These are phyloP conservation scores for Pseudogymnoascus verrucosus DNA, from an alignment of 2,329 filamentous ascomycete genomes.

Conservation along the genomic window DNA sequence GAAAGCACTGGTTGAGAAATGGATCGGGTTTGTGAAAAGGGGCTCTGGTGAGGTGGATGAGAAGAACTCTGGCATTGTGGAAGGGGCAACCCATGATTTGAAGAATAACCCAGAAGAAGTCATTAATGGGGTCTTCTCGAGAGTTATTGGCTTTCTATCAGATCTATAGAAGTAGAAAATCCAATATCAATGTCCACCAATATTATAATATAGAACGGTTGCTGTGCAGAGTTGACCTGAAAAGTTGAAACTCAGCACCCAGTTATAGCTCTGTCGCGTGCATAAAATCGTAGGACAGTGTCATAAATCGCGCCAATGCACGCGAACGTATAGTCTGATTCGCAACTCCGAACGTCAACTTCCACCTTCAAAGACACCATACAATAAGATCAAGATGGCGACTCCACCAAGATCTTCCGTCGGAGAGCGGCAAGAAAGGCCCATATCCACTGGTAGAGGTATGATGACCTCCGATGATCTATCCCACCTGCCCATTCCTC, in stretches of 20 bases:
- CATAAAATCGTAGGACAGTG: not conserved
- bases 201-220: not conserved
- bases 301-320: conserved; percentile 3
- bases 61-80: conserved; percentile 39
- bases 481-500: not conserved
- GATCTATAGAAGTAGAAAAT: not conserved
- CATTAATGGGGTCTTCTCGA: not conserved
- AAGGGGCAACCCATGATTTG: conserved; percentile 43
- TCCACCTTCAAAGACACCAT: not conserved
- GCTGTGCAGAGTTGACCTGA: not conserved
- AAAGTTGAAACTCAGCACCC: not conserved
- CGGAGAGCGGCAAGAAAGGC: conserved; percentile 1
- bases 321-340: conserved; percentile 1
- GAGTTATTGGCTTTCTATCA: not conserved
- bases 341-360: not conserved
- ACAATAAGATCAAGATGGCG: not conserved
- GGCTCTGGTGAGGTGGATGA: conserved; percentile 41
- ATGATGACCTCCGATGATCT: not conserved
- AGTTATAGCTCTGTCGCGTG: not conserved
- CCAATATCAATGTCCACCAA: too few species aligned
- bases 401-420: conserved; percentile 1
- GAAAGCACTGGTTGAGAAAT: conserved; percentile 38
- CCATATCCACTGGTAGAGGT: not conserved
- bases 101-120: conserved; percentile 19
- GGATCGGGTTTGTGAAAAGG: conserved; percentile 36